Evolutionary conservation across 352 stramenopile genomes (phyloP).

Genomic region (Pythium scleroteichum): DNA sequence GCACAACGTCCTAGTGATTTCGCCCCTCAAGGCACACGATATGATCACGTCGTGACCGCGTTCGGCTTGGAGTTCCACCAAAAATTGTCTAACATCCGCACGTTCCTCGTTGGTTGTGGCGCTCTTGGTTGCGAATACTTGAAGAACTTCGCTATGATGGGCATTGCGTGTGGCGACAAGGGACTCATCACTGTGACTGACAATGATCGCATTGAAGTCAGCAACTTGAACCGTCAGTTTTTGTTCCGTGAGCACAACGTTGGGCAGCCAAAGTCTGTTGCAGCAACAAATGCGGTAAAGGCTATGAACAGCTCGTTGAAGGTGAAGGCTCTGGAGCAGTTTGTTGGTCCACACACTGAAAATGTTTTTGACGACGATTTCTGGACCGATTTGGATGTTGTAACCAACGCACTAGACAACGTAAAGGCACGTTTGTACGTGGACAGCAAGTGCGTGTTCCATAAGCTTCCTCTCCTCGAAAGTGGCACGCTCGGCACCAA

Average conservation of each 20-base stretch:
- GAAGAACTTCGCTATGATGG: conserved; percentile 88
- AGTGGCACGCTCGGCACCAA: conserved; percentile 99
- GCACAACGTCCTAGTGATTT: conserved; percentile 56
- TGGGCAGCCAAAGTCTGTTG: conserved; percentile 81
- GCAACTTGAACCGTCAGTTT: conserved; percentile 87
- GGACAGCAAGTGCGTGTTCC: conserved; percentile 98
- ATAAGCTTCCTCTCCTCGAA: conserved; percentile 96
- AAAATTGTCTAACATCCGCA: conserved; percentile 63
- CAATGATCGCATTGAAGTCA: conserved; percentile 89
- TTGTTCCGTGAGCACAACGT: conserved; percentile 88
- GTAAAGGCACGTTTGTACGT: conserved; percentile 97
- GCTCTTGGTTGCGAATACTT: conserved; percentile 84
- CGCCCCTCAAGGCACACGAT: conserved; percentile 61
- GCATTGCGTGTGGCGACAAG: conserved; percentile 72
- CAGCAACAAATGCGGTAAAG: conserved; percentile 69
- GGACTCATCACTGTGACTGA: conserved; percentile 82
- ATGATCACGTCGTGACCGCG: conserved; percentile 78
- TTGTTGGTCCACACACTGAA: conserved; percentile 80
- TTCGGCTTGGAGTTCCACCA: conserved; percentile 76
- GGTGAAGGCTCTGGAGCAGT: conserved; percentile 80
- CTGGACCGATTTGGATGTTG: conserved; percentile 88
- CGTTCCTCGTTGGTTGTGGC: conserved; percentile 82
- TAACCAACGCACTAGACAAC: conserved; percentile 99
- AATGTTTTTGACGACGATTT: conserved; percentile 83
- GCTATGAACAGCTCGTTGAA: conserved; percentile 78